phyloP scores from a whole-genome alignment of 257 asterid species.

The Cruciata laevipes region DNA sequence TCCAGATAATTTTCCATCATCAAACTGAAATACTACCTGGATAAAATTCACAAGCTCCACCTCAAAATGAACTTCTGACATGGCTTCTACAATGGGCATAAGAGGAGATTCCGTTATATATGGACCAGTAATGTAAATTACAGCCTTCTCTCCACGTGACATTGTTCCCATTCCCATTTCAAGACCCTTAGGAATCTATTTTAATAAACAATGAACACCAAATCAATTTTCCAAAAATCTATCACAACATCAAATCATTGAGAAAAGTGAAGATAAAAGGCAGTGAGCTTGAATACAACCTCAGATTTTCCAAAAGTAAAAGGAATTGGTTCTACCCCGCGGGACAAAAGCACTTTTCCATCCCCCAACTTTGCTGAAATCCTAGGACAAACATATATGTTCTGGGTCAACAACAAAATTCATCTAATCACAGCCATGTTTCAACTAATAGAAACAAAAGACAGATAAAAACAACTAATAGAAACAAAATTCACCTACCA shows the following conservation, averaged over 20 bases:
- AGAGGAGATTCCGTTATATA: slow-evolving; percentile 51
- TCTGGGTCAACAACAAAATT: not conserved
- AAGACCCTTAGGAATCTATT: slow-evolving; percentile 84
- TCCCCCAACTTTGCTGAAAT: slow-evolving; percentile 74
- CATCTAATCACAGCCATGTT: slow-evolving; percentile 2
- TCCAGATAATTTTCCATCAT: not conserved
- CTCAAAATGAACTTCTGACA: slow-evolving; percentile 76
- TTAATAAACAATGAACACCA: slow-evolving; percentile 5
- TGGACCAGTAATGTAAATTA: slow-evolving; percentile 57
- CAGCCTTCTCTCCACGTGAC: slow-evolving; percentile 84
- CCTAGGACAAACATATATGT: slow-evolving; percentile 32
- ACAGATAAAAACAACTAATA: slow-evolving; percentile 10
- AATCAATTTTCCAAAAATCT: slow-evolving; percentile 1
- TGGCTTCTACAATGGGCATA: slow-evolving; percentile 49
- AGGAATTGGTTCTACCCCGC: slow-evolving; percentile 56
- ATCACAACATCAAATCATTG: not conserved
- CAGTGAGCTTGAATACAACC: slow-evolving; percentile 31
- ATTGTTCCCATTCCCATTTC: slow-evolving; percentile 93
- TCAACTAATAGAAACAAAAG: not conserved
- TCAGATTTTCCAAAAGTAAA: slow-evolving; percentile 92
- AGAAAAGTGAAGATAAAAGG: not conserved
- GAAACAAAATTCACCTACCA: slow-evolving; percentile 57
- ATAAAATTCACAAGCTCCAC: slow-evolving; percentile 83
- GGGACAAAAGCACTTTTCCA: slow-evolving; percentile 56
- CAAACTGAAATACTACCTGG: slow-evolving; percentile 47